Base-by-base conservation (phyloP, 2,329 filamentous ascomycete genomes). In the Hortaea werneckii region DNA sequence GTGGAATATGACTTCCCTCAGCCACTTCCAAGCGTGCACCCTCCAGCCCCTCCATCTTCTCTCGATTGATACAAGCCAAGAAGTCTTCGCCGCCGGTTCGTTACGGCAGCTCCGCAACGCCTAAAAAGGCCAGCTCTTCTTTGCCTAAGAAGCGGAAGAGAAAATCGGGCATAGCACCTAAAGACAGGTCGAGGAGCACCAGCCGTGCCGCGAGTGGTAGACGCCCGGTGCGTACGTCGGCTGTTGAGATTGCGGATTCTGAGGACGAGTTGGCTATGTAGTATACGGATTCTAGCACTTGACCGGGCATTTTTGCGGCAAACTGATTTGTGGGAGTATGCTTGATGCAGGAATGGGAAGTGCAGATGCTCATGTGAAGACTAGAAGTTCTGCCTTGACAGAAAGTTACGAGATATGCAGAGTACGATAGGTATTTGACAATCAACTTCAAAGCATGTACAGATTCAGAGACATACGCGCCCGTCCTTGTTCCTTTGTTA, bases 201-300 rank as follows among this genome's bases (percentile, higher is more conserved):
- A 29, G 32, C 41, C 12, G 34, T 12, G 9, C 41, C 13, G 26
- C 30, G 29, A 37, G 29, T 28, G 30, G 20, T 29, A 12, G 29
- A 20, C 6, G 34, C 27, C 5, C 29, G 27, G 7, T 20, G 34
- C 26, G 37, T 27, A 28, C 41, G 26, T 26, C 12, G 12, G 10
- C 20, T 29, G 1, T 20, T 26, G 10, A 12, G 8, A 9, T 26
- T 42, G 47, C 37, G 29, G 47, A 43, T 29, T 50, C 48, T 26
- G 49, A 51, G 37, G 49, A 51, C 39, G 49, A 51, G 39, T 43
- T 51, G 41, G 49, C 49, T 41, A 43, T 8, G 29, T 45, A 29
- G 28, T 45, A 35, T 40, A 20, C 20, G 2, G 20, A 20, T 20
- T 20, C 20, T 20, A 20, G 20, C 20, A 20, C 20, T 20, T 20